Evolutionary conservation across 768 basidiomycete species (phyloP).

Genomic region (Hydnomerulius pinastri): DNA sequence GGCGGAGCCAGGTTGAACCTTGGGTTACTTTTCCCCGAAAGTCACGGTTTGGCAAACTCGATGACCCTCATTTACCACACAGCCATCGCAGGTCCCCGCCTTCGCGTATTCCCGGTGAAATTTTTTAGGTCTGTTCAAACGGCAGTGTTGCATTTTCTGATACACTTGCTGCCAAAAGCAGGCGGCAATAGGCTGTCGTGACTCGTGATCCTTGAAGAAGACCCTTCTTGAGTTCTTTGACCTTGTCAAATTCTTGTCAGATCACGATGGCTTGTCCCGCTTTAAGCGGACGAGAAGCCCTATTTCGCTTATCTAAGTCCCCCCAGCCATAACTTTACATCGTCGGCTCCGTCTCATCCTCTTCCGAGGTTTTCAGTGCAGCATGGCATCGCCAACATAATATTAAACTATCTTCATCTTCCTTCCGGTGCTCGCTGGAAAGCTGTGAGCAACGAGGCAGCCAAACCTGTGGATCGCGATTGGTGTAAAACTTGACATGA

Average conservation of each 20-base stretch:
- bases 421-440: background rate
- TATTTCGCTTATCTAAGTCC: conserved; percentile 7
- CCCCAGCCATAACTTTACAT: conserved; percentile 1
- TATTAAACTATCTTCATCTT: too few relatives aligned
- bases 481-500: background rate
- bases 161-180: conserved; percentile 6
- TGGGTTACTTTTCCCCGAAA: conserved; percentile 37
- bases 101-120: conserved; percentile 40
- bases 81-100: conserved; percentile 41
- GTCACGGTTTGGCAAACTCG: conserved; percentile 15
- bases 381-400: background rate
- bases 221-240: conserved; percentile 7
- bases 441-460: background rate
- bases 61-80: conserved; percentile 37
- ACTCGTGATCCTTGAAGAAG: background rate
- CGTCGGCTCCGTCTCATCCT: conserved; percentile 27
- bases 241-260: conserved; percentile 10
- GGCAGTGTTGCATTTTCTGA: conserved; percentile 20
- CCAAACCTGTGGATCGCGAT: too few relatives aligned
- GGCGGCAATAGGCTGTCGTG: background rate
- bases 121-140: conserved; percentile 27
- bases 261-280: background rate
- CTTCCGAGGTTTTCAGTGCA: too few relatives aligned
- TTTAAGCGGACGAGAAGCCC: background rate
- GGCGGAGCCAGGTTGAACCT: conserved; percentile 30